Evolutionary conservation across 2,329 filamentous ascomycete genomes (phyloP).

Genomic region (Beauveria sp.): DNA sequence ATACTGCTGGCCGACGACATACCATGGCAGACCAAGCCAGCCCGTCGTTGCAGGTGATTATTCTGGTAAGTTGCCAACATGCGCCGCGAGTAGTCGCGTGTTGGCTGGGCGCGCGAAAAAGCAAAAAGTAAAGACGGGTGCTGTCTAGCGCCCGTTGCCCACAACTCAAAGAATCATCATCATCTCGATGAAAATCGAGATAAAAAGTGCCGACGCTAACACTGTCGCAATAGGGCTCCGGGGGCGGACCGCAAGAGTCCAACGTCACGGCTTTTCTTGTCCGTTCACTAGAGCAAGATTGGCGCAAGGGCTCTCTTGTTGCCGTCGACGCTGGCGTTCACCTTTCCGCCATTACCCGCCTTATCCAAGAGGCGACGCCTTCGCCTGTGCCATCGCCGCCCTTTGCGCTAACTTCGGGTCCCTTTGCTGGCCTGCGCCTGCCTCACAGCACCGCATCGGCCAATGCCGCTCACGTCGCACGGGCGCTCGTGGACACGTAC

Average conservation of each 20-base stretch:
- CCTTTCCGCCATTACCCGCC: constrained; percentile 73
- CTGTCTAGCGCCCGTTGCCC: constrained; percentile 4
- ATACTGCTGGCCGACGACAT: background rate
- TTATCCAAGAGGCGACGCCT: constrained; percentile 55
- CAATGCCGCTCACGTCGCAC: constrained; percentile 75
- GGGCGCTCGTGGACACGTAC: constrained; percentile 75
- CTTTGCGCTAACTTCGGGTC: constrained; percentile 55
- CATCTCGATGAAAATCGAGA: too few relatives aligned
- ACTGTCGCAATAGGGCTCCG: constrained; percentile 59
- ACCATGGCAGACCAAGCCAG: constrained; percentile 21
- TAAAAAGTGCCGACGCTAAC: background rate
- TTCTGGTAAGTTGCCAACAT: constrained; percentile 54
- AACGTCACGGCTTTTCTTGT: constrained; percentile 87
- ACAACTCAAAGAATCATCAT: background rate
- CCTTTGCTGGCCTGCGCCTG: constrained; percentile 73
- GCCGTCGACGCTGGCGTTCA: constrained; percentile 94
- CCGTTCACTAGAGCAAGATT: constrained; percentile 68
- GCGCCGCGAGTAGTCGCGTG: background rate
- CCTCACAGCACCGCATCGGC: constrained; percentile 58
- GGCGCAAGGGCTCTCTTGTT: constrained; percentile 74
- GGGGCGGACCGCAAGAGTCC: constrained; percentile 83
- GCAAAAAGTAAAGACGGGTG: background rate
- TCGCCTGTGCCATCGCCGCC: constrained; percentile 28
- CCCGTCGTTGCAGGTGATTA: constrained; percentile 64
- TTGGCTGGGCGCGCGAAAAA: background rate